Conservation (phyloP, 2,329 filamentous ascomycete genomes). For the Ceratocystis diversiconidia region DNA sequence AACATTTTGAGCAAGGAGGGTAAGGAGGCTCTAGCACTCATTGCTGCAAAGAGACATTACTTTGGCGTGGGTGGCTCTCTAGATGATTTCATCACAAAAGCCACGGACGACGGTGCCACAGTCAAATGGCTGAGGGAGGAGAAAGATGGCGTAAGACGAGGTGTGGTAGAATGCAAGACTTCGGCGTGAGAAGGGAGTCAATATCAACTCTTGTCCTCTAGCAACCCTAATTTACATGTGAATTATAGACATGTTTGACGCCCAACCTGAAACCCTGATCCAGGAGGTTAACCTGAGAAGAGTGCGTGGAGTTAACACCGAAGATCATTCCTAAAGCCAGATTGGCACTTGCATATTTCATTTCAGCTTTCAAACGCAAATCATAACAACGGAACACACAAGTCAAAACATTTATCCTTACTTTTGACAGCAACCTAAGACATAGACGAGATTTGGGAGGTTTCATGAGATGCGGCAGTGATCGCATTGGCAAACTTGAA, state of each 20-base stretch:
- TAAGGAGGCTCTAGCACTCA: constrained; percentile 42
- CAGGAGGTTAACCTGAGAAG: background rate
- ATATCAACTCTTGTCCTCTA: background rate
- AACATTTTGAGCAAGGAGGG: constrained; percentile 34
- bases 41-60: constrained; percentile 68
- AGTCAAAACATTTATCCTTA: background rate
- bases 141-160: constrained; percentile 45
- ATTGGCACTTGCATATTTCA: background rate
- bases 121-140: constrained; percentile 44
- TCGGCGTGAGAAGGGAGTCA: background rate
- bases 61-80: constrained; percentile 75
- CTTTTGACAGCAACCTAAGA: background rate
- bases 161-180: constrained; percentile 39
- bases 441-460: background rate
- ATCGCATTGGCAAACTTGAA: background rate
- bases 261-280: background rate
- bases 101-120: constrained; percentile 33
- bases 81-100: constrained; percentile 52
- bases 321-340: background rate
- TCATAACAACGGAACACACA: background rate
- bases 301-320: background rate
- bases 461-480: background rate
- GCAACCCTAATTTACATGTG: background rate
- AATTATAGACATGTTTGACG: background rate
- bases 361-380: background rate